Evolutionary conservation across 2,329 filamentous ascomycete genomes (phyloP), one percentile per base, ranked within the genome.

Genomic region (Aspergillaceae sp.): DNA sequence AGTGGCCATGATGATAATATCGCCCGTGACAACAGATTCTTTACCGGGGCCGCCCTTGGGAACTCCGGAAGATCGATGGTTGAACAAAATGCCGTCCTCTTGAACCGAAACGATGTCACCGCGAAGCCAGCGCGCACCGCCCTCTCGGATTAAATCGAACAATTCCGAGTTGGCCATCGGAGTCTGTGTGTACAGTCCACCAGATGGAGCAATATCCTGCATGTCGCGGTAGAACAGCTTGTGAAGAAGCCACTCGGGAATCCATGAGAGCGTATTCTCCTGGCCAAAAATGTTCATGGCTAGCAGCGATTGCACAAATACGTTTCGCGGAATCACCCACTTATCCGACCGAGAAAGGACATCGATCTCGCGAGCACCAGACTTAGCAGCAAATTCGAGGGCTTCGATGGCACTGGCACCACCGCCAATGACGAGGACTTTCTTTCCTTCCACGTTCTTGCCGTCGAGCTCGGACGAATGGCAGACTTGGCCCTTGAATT

Each of bases 131-230:
- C 83, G 78, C 0, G 86, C 86, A 53, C 79, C 76, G 7, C 85
- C 85, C 1, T 73, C 68, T 11, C 87, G 83, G 30, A 94, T 78
- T 56, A 85, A 83, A 41, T 85, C 73, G 66, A 94, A 84, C 1
- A 94, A 77, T 40, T 89, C 82, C 10, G 82, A 84, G 65, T 92
- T 94, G 27, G 92, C 86, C 86, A 92, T 91, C 0, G 87, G 87
- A 0, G 87, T 94, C 43, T 86, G 84, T 29, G 77, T 88, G 63
- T 88, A 94, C n/a, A 92, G 69, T 6, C 86, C 86, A 57, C 77
- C 72, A 1, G 77, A 69, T 0, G 87, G 87, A 0, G 86, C 78
- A 4, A 94, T 74, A 53, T 89, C 81, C 56, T 82, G 70, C 2
- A 94, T 75, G 55, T 92, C 87, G 10, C 87, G 79, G 62, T 94